phyloP scores from a whole-genome alignment of 768 basidiomycete species.

The Lyophyllum shimeji region DNA sequence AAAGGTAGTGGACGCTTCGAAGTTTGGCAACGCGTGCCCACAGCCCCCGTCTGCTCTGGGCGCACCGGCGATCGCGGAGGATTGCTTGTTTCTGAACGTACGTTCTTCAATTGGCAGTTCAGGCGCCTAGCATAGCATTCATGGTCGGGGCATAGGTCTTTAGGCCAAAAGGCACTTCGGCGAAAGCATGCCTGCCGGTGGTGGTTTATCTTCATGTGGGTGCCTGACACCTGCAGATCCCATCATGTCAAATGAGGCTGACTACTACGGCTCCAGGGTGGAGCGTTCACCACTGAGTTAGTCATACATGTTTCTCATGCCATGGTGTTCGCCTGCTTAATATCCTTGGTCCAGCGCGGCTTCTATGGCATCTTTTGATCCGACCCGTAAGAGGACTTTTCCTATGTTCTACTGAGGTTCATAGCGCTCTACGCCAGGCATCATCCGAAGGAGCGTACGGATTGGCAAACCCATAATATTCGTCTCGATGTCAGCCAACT shows the following conservation, averaged over 20 bases:
- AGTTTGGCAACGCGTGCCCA: conserved; percentile 57
- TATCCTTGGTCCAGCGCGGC: conserved; percentile 37
- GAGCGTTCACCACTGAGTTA: conserved; percentile 46
- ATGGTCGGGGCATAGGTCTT: conserved; percentile 28
- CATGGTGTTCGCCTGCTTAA: too few relatives aligned
- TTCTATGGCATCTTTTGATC: conserved; percentile 41
- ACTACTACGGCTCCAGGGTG: conserved; percentile 36
- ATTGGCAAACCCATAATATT: conserved; percentile 56
- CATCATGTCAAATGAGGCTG: neutral
- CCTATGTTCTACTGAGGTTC: neutral
- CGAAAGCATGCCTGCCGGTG: conserved; percentile 33
- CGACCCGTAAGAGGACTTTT: conserved; percentile 41
- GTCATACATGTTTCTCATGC: neutral
- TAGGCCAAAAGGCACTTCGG: conserved; percentile 27
- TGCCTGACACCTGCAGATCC: conserved; percentile 20
- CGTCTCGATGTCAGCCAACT: conserved; percentile 42
- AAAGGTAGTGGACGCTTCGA: conserved; percentile 39
- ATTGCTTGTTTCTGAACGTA: conserved; percentile 58
- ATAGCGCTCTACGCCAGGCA: conserved; percentile 34
- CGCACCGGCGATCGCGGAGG: conserved; percentile 47
- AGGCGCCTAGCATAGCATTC: conserved; percentile 1
- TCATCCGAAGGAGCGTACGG: conserved; percentile 46
- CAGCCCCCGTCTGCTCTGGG: conserved; percentile 40
- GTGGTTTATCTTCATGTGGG: conserved; percentile 37
- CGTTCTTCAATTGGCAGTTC: too few relatives aligned